Conservation (phyloP, 2,329 filamentous ascomycete species). For the Aspergillus arachidicola region DNA sequence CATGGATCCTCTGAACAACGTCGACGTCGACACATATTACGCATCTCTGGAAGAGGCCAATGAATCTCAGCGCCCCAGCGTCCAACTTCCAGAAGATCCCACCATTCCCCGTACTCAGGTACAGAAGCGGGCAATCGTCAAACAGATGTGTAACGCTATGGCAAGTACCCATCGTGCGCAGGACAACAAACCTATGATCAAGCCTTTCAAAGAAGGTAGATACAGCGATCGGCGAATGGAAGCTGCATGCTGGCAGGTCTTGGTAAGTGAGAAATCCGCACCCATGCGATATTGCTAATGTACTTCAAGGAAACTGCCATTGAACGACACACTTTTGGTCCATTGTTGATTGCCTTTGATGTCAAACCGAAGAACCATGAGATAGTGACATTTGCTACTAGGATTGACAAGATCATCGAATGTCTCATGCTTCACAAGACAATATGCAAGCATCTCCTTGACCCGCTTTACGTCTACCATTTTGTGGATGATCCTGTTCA, state of each 20-base stretch:
- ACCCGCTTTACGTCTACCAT: constrained; percentile 33
- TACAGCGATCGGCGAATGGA: constrained; percentile 32
- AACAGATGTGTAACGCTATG: constrained; percentile 36
- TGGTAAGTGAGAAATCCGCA: constrained; percentile 22
- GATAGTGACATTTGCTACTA: constrained; percentile 25
- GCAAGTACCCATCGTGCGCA: constrained; percentile 28
- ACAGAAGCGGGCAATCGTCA: constrained; percentile 30
- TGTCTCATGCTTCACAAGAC: constrained; percentile 37
- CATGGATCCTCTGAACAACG: constrained; percentile 10
- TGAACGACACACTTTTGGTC: constrained; percentile 26
- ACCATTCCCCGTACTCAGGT: constrained; percentile 29
- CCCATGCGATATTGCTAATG: constrained; percentile 1
- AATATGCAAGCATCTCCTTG: constrained; percentile 44
- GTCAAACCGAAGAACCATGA: constrained; percentile 23
- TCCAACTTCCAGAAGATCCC: constrained; percentile 16
- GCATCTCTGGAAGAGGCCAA: constrained; percentile 24
- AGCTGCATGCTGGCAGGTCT: constrained; percentile 35
- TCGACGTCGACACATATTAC: constrained; percentile 18
- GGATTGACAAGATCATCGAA: constrained; percentile 21
- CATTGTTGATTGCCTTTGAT: constrained; percentile 29
- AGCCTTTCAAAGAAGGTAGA: constrained; percentile 30
- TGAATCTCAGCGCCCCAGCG: not conserved
- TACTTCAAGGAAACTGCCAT: constrained; percentile 26
- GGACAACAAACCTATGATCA: constrained; percentile 37
- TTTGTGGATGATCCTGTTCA: constrained; percentile 42